These are phyloP conservation scores for Porphyrellus cyaneotinctus DNA, from an alignment of 768 basidiomycete genomes.

Conservation along the genomic window DNA sequence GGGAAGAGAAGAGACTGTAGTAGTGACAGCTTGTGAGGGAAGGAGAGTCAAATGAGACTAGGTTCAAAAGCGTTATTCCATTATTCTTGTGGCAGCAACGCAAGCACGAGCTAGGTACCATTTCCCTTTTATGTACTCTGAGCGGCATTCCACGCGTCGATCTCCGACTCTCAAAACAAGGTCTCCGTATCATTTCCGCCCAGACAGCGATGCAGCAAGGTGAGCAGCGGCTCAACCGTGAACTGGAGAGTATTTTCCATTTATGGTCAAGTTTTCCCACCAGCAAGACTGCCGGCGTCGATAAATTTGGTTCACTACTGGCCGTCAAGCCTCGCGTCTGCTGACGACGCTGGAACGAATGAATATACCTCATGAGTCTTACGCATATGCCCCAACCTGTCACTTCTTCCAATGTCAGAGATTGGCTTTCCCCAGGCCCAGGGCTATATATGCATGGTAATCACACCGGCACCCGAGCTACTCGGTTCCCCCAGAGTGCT, in stretches of 20 bases:
- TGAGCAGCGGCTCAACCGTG: too few species aligned
- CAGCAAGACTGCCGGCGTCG: not conserved
- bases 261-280: not conserved
- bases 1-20: not conserved
- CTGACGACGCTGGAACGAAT: not conserved
- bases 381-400: not conserved
- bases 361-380: not conserved
- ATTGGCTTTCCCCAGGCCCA: not conserved
- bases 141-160: not conserved
- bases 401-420: conserved; percentile 3
- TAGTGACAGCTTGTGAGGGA: conserved; percentile 4
- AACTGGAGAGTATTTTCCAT: too few species aligned
- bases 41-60: not conserved
- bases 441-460: not conserved
- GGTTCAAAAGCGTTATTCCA: not conserved
- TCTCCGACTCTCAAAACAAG: not conserved
- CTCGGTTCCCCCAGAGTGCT: not conserved
- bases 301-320: not conserved
- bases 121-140: conserved; percentile 7
- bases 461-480: not conserved
- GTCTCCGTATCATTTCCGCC: too few species aligned
- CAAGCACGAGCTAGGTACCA: not conserved
- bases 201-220: too few species aligned
- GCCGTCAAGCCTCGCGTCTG: not conserved
- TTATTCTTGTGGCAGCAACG: not conserved